Percentiles rank a stretch among this genome's conserved stretches.
Conservation (phyloP, 1,284 basidiomycete species). For the Sanghuangporus weigelae region DNA sequence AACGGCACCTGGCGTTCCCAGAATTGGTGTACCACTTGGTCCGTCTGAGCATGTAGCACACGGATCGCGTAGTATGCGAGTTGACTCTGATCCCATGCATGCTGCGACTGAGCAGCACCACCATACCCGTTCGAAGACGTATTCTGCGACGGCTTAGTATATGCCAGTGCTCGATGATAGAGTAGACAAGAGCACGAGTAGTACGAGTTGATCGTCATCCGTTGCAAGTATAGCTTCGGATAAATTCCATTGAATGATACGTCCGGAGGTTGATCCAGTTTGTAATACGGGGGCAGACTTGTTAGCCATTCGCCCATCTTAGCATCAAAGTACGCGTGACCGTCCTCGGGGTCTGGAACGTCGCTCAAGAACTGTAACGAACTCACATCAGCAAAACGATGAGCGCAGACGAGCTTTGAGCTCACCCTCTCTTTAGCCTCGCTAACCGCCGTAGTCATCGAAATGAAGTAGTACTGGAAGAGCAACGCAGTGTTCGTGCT, state of each 20-base stretch:
- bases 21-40: constrained; percentile 16
- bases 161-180: constrained; percentile 4
- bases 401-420: constrained; percentile 22
- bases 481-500: constrained; percentile 30
- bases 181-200: constrained; percentile 2
- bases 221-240: constrained; percentile 18
- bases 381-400: neutral
- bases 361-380: neutral
- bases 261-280: constrained; percentile 21
- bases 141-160: constrained; percentile 19
- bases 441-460: constrained; percentile 35
- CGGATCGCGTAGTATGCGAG: constrained; percentile 12
- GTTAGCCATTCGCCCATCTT: constrained; percentile 5
- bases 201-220: constrained; percentile 5
- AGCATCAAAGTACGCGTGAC: neutral
- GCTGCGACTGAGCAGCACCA: neutral
- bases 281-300: constrained; percentile 6
- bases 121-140: neutral
- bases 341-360: neutral
- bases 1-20: constrained; percentile 21
- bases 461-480: constrained; percentile 34
- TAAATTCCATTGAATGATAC: constrained; percentile 7
- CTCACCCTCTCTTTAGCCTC: constrained; percentile 38
- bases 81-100: constrained; percentile 13
- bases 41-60: constrained; percentile 19